Conservation (phyloP, 106 monocot species). For the Vanilla planifolia region DNA sequence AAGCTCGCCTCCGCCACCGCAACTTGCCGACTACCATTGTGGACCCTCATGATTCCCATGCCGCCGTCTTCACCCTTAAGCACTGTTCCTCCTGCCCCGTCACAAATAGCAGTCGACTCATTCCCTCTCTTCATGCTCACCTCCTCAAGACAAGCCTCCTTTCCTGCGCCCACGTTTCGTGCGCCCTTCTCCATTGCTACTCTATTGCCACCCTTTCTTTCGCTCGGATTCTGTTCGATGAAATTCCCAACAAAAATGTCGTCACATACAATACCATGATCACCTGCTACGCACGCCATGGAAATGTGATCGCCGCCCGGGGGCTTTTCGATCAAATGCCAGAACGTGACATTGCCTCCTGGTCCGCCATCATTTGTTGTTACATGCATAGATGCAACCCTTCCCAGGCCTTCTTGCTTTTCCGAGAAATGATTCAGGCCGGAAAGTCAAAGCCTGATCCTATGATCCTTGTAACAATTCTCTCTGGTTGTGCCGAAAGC, state of each 20-base stretch:
- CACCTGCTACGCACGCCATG: conserved; percentile 16
- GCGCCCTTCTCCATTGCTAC: conserved; percentile 44
- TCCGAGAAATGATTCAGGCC: conserved; percentile 37
- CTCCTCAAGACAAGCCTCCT: conserved; percentile 43
- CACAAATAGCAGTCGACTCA: conserved; percentile 1
- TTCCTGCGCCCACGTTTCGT: conserved; percentile 39
- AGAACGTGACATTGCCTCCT: conserved; percentile 43
- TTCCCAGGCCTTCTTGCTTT: conserved; percentile 28
- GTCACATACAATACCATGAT: conserved; percentile 57
- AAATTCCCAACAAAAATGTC: conserved; percentile 39
- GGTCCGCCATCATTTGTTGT: conserved; percentile 50
- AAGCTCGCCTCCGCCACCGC: not conserved
- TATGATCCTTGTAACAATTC: conserved; percentile 33
- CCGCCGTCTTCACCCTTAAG: conserved; percentile 50
- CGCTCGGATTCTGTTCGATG: conserved; percentile 49
- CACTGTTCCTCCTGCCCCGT: conserved; percentile 18
- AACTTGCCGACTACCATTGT: not conserved
- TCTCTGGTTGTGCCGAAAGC: conserved; percentile 22
- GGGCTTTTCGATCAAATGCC: conserved; percentile 39
- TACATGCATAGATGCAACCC: conserved; percentile 21
- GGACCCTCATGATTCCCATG: conserved; percentile 23
- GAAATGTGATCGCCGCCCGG: conserved; percentile 18
- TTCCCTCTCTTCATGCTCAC: conserved; percentile 48
- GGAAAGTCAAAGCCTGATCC: conserved; percentile 22
- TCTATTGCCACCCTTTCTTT: conserved; percentile 16